Percentiles rank a stretch among this genome's conserved stretches.
phyloP scores from a whole-genome alignment of 2,329 filamentous ascomycete species.

The Trichophyton mentagrophytes region DNA sequence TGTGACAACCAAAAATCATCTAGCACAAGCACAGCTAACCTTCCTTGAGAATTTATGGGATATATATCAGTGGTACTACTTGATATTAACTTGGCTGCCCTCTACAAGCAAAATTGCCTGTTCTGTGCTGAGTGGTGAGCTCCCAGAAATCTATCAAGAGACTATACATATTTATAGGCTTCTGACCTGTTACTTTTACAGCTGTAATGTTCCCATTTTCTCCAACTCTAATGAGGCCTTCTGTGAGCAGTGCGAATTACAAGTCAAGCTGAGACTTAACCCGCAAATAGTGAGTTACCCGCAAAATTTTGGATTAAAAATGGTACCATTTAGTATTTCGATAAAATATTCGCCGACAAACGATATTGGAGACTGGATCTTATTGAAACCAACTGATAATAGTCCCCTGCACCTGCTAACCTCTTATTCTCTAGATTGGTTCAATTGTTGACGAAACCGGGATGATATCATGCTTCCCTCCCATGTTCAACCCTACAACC shows the following conservation, averaged over 20 bases:
- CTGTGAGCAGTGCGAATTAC: constrained; percentile 10
- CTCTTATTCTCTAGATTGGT: constrained; percentile 8
- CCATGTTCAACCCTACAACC: constrained; percentile 4
- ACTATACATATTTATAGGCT: neutral
- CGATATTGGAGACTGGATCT: neutral
- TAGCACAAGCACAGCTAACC: neutral
- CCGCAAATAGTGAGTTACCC: constrained; percentile 12
- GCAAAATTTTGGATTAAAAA: neutral
- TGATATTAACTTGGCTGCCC: constrained; percentile 10
- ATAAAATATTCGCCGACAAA: neutral
- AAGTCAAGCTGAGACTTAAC: constrained; percentile 12
- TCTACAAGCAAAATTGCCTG: constrained; percentile 10
- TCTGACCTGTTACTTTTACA: neutral
- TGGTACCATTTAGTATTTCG: neutral
- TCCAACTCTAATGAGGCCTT: constrained; percentile 26
- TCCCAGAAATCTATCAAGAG: neutral
- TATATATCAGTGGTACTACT: constrained; percentile 12
- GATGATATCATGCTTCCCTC: constrained; percentile 18
- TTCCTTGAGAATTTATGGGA: constrained; percentile 9
- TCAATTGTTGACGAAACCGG: constrained; percentile 34
- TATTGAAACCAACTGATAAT: too few species aligned
- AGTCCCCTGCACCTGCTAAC: neutral
- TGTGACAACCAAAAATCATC: neutral
- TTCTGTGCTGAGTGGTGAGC: constrained; percentile 13
- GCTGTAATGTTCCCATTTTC: constrained; percentile 34